Percentiles rank a stretch among this genome's conserved stretches.
Conservation (phyloP, 768 basidiomycete genomes). For the Tulasnella sp. region DNA sequence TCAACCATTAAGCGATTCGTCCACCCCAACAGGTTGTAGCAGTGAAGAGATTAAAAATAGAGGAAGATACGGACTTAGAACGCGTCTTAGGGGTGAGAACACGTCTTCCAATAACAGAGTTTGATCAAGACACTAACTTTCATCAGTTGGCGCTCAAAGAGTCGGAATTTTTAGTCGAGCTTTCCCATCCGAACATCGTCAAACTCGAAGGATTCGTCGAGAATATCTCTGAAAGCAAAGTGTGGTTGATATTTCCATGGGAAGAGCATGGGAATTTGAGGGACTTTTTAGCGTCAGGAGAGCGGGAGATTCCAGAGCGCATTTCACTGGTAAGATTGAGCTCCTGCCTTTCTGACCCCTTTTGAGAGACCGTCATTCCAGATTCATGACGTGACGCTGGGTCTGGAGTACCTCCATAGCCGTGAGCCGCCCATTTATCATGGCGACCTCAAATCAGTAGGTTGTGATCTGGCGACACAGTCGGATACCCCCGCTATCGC, state of each 20-base stretch:
- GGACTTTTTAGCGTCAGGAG: neutral
- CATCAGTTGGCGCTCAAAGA: neutral
- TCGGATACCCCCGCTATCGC: neutral
- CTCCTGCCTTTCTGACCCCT: neutral
- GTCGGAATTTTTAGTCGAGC: neutral
- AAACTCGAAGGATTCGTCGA: neutral
- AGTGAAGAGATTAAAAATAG: too few relatives aligned
- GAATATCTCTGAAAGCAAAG: neutral
- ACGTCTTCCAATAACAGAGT: too few relatives aligned
- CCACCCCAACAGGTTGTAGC: too few relatives aligned
- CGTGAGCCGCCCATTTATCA: neutral
- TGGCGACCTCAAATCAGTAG: neutral
- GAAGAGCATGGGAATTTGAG: neutral
- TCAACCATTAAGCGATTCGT: too few relatives aligned
- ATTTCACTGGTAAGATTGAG: neutral
- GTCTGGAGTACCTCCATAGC: neutral
- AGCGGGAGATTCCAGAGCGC: neutral
- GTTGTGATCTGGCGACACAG: neutral
- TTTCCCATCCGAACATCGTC: neutral
- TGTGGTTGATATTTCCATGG: neutral
- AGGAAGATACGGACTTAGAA: too few relatives aligned
- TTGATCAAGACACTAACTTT: neutral
- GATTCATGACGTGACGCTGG: neutral
- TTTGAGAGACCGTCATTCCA: neutral
- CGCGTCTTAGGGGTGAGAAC: too few relatives aligned